A percentile compares a stretch with the other conserved stretches of the same genome.
Evolutionary conservation across 202 grass and related monocot genomes (phyloP).

Genomic region (Saccharum hybrid): DNA sequence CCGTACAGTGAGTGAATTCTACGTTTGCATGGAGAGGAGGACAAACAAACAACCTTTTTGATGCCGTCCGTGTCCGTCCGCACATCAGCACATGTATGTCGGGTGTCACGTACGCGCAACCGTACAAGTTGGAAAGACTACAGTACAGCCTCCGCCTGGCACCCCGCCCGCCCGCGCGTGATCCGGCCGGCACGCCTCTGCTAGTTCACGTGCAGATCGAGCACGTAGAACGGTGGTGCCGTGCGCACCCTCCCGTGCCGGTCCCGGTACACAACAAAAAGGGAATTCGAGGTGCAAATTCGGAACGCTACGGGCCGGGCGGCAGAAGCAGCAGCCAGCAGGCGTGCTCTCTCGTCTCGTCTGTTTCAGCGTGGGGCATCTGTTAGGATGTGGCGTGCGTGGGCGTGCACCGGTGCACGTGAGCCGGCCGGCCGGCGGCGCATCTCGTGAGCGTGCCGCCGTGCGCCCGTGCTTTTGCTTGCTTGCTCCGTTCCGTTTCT

Average conservation of each 20-base stretch:
- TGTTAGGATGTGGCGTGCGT: slow-evolving; percentile 14
- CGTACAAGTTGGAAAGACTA: not conserved
- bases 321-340: not conserved
- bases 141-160: not conserved
- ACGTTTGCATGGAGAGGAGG: not conserved
- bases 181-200: not conserved
- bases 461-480: not conserved
- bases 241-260: not conserved
- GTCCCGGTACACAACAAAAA: not conserved
- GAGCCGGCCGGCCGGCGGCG: slow-evolving; percentile 11
- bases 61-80: not conserved
- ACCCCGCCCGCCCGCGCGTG: not conserved
- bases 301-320: not conserved
- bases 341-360: slow-evolving; percentile 7
- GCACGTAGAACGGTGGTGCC: not conserved
- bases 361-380: not conserved
- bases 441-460: slow-evolving; percentile 36
- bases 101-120: not conserved
- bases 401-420: slow-evolving; percentile 37
- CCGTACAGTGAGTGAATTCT: not conserved
- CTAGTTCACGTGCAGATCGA: slow-evolving; percentile 24
- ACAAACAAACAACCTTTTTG: not conserved
- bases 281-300: not conserved
- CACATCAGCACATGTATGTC: slow-evolving; percentile 30
- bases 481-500: not conserved